Evolutionary conservation across 805 yeast genomes (phyloP).

Genomic region (Schwanniomyces occidentalis): DNA sequence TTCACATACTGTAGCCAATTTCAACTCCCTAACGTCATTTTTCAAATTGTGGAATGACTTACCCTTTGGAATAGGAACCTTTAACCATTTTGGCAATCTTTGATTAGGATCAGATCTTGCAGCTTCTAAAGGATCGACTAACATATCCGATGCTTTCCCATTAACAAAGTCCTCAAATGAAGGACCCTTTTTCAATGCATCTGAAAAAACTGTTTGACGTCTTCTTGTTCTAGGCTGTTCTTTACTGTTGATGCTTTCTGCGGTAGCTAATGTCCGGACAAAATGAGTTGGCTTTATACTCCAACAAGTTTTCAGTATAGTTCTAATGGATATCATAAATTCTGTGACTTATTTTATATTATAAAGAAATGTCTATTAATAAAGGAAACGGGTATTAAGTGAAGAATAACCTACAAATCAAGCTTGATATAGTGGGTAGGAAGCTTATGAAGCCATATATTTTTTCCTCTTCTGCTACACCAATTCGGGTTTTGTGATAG

Average conservation of each 20-base stretch:
- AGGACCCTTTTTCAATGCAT: conserved; percentile 79
- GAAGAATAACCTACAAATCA: too few relatives aligned
- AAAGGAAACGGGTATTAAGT: too few relatives aligned
- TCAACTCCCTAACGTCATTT: conserved; percentile 82
- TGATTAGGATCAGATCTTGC: conserved; percentile 69
- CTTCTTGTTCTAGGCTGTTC: conserved; percentile 38
- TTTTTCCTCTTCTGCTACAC: too few relatives aligned
- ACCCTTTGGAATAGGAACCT: conserved; percentile 97
- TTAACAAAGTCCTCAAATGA: conserved; percentile 87
- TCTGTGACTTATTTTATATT: too few relatives aligned
- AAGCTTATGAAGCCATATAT: too few relatives aligned
- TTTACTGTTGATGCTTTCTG: conserved; percentile 10
- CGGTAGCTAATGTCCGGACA: conserved; percentile 14
- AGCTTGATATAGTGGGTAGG: too few relatives aligned
- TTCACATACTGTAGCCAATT: conserved; percentile 94
- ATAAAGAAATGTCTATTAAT: too few relatives aligned
- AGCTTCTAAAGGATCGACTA: conserved; percentile 73
- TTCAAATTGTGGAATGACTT: conserved; percentile 76
- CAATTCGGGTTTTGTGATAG: too few relatives aligned
- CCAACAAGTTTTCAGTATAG: not conserved
- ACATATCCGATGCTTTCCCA: conserved; percentile 71
- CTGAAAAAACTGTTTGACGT: conserved; percentile 62
- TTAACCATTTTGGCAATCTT: conserved; percentile 89
- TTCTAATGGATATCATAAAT: not conserved
- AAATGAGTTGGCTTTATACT: conserved; percentile 1